A percentile compares a stretch with the other conserved stretches of the same genome.
Evolutionary conservation across 768 basidiomycete genomes (phyloP).

Genomic region (Jaapia argillacea): DNA sequence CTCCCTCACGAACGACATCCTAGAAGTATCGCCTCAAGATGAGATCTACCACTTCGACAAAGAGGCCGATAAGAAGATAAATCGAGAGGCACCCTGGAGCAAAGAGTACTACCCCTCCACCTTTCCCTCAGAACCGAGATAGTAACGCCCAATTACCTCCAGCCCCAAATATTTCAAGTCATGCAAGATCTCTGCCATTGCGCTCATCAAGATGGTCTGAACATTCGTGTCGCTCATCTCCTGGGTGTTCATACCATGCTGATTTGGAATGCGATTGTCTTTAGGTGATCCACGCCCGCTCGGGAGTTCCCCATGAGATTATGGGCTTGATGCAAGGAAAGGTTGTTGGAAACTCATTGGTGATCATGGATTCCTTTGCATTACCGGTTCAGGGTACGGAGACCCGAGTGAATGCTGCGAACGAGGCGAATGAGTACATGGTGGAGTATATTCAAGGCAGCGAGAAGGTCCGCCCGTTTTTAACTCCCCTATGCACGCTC

Average conservation of each 20-base stretch:
- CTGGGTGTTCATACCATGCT: background rate
- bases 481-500: background rate
- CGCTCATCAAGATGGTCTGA: constrained; percentile 92
- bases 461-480: constrained; percentile 47
- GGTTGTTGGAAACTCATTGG: constrained; percentile 65
- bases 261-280: too few relatives aligned
- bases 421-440: constrained; percentile 98
- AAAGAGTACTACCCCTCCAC: constrained; percentile 54
- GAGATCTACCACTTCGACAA: constrained; percentile 71
- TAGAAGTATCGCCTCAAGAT: constrained; percentile 65
- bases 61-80: constrained; percentile 56
- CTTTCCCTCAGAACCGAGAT: background rate
- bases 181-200: constrained; percentile 93
- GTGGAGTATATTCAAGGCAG: constrained; percentile 82
- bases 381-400: constrained; percentile 97
- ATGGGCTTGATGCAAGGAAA: constrained; percentile 99
- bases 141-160: constrained; percentile 3
- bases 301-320: constrained; percentile 95
- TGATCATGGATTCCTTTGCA: constrained; percentile 95
- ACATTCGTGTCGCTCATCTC: too few relatives aligned
- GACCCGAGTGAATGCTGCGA: constrained; percentile 92
- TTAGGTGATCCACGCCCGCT: constrained; percentile 95
- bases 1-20: constrained; percentile 58
- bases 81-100: constrained; percentile 71
- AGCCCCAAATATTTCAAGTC: constrained; percentile 78